A percentile compares a stretch with the other conserved stretches of the same genome.
phyloP scores from a whole-genome alignment of 495 filamentous ascomycete genomes.

The Lasiosphaeris hirsuta region DNA sequence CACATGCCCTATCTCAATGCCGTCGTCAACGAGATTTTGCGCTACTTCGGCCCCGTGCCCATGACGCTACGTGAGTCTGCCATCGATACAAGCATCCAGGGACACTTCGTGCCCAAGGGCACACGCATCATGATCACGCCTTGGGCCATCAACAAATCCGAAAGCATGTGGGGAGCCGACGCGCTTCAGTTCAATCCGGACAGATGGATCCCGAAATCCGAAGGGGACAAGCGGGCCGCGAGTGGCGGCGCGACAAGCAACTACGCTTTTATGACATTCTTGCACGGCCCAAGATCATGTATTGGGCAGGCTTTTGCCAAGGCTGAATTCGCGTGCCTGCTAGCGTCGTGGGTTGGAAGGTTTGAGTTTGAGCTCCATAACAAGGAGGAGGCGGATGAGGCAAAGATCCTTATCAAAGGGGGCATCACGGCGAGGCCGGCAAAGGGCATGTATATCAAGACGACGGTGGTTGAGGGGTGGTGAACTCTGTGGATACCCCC shows the following conservation, averaged over 20 bases:
- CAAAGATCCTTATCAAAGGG: conserved; percentile 55
- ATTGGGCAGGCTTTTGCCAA: conserved; percentile 73
- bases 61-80: conserved; percentile 61
- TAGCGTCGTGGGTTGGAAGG: conserved; percentile 71
- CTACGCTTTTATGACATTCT: conserved; percentile 58
- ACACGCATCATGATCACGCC: conserved; percentile 54
- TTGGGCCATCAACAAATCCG: conserved; percentile 58
- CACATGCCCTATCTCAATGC: conserved; percentile 55
- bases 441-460: conserved; percentile 61
- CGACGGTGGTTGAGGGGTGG: conserved; percentile 63
- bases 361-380: conserved; percentile 65
- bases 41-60: conserved; percentile 47
- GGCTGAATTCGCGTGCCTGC: conserved; percentile 75
- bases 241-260: conserved; percentile 54
- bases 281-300: conserved; percentile 59
- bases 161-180: conserved; percentile 55
- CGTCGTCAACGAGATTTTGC: conserved; percentile 46
- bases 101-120: conserved; percentile 51
- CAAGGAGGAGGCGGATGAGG: conserved; percentile 50
- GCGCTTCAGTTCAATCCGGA: conserved; percentile 59
- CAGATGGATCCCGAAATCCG: conserved; percentile 50
- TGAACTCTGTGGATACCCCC: conserved; percentile 30
- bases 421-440: conserved; percentile 61
- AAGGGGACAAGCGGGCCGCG: conserved; percentile 32
- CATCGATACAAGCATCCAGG: conserved; percentile 62